Percentiles rank a stretch among this genome's conserved stretches.
Evolutionary conservation across 805 yeast genomes (phyloP).

Genomic region (Saturnispora silvae): DNA sequence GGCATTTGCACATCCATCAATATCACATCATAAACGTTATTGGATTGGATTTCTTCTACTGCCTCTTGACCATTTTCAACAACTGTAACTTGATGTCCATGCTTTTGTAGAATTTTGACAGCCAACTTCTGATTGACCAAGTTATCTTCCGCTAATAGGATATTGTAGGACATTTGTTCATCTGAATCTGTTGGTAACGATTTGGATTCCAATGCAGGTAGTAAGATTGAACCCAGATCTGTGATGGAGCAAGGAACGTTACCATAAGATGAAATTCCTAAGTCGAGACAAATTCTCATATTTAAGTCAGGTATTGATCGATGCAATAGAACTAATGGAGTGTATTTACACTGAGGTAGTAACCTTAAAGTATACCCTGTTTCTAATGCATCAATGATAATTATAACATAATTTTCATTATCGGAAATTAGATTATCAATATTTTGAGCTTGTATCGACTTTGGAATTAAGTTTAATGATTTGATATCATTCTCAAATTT

Average conservation of each 20-base stretch:
- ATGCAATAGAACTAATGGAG: slow-evolving; percentile 71
- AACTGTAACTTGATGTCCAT: slow-evolving; percentile 74
- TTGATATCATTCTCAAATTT: slow-evolving; percentile 41
- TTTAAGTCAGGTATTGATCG: slow-evolving; percentile 68
- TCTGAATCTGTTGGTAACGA: slow-evolving; percentile 73
- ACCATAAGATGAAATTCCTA: slow-evolving; percentile 82
- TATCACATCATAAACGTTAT: slow-evolving; percentile 64
- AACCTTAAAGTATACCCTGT: slow-evolving; percentile 60
- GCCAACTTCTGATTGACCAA: slow-evolving; percentile 82
- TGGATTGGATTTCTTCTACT: slow-evolving; percentile 52
- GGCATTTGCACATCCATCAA: slow-evolving; percentile 96
- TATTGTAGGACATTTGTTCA: slow-evolving; percentile 63
- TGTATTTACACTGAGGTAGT: slow-evolving; percentile 70
- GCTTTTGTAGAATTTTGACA: slow-evolving; percentile 73
- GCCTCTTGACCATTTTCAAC: slow-evolving; percentile 85
- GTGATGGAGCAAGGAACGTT: slow-evolving; percentile 78
- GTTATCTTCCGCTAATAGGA: slow-evolving; percentile 78
- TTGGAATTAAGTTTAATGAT: slow-evolving; percentile 50
- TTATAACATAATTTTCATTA: slow-evolving; percentile 63
- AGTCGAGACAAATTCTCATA: slow-evolving; percentile 71
- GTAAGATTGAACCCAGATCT: slow-evolving; percentile 72
- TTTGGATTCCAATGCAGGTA: slow-evolving; percentile 77
- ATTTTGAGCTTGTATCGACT: slow-evolving; percentile 34
- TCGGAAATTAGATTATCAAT: slow-evolving; percentile 43
- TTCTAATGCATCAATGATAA: slow-evolving; percentile 71